Base-by-base conservation (phyloP, 495 filamentous ascomycete species). In the Sabuloglossum arenarium region DNA sequence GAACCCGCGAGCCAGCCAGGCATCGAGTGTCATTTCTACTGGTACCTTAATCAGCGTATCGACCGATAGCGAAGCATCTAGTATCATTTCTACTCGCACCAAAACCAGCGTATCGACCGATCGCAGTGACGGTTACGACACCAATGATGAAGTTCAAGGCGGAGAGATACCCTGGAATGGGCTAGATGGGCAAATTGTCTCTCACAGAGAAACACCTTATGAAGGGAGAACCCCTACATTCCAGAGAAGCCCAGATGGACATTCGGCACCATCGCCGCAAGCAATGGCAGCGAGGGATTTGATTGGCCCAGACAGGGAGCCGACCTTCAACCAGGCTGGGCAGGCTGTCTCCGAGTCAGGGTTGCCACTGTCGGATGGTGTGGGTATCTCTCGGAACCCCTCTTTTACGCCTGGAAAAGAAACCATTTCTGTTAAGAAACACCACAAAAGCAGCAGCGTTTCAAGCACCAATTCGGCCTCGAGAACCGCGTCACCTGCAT, bases 381-480 rank as follows among this genome's bases (percentile, higher is more conserved):
- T 42, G 11, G 52, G 34, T 19, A 1, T 54, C 14, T 27, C 23
- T 27, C 53, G 53, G 29, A 57, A 37, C 23, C 59, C 59, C 32
- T 60, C 59, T 27, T 60, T 59, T 45, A 53, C 56, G 11, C 56
- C 59, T 14, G 59, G 59, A 24, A 43, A 43, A 23, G 59, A 60
- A 16, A 60, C 19, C 10, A 50, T 60, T n/a, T 37, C 39, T 14
- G 59, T 60, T 11, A 53, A 16, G 16, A 60, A 54, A 52, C 53
- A 29, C 47, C 6, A 5, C 6, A 5, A 59, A 43, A 34, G 53
- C 34, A 30, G 27, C 55, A 46, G 37, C 31, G 1, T 51, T 39
- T 21, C 46, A 57, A 29, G 53, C 21, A 3, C n/a, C 49, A 31
- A 16, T 32, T 16, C 54, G 16, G 37, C 24, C 4, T n/a, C 19